phyloP scores from a whole-genome alignment of 1,139 yeast species.

The Kluyveromyces sp. region DNA sequence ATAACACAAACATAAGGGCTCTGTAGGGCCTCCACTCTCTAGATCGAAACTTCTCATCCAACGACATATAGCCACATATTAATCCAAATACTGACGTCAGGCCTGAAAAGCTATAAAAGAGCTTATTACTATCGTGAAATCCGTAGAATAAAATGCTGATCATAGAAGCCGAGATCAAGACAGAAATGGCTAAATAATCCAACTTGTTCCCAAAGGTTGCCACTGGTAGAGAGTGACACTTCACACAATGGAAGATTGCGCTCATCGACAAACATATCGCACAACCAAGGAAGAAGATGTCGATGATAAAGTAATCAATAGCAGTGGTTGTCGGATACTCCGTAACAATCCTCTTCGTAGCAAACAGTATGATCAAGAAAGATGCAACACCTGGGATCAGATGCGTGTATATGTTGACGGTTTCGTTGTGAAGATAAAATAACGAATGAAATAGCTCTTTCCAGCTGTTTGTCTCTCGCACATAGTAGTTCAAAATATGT shows the following conservation, averaged over 20 bases:
- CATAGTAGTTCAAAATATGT: slow-evolving; percentile 66
- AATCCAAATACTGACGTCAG: slow-evolving; percentile 52
- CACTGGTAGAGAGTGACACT: slow-evolving; percentile 62
- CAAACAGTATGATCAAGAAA: slow-evolving; percentile 25
- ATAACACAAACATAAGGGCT: slow-evolving; percentile 69
- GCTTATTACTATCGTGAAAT: slow-evolving; percentile 43
- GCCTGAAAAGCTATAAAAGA: slow-evolving; percentile 40
- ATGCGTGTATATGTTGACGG: slow-evolving; percentile 78
- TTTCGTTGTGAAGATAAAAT: slow-evolving; percentile 71
- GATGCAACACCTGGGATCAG: slow-evolving; percentile 55
- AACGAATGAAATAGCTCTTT: slow-evolving; percentile 48
- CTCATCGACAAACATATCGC: slow-evolving; percentile 62
- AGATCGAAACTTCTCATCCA: slow-evolving; percentile 58
- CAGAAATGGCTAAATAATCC: slow-evolving; percentile 82
- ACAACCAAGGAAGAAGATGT: slow-evolving; percentile 45
- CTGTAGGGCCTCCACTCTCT: slow-evolving; percentile 70
- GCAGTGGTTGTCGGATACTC: slow-evolving; percentile 40
- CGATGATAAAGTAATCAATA: slow-evolving; percentile 40
- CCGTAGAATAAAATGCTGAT: slow-evolving; percentile 66
- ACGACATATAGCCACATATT: slow-evolving; percentile 57
- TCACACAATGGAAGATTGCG: slow-evolving; percentile 69
- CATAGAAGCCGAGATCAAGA: slow-evolving; percentile 69
- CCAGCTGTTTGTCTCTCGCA: slow-evolving; percentile 57
- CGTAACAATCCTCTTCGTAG: slow-evolving; percentile 16
- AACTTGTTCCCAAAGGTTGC: slow-evolving; percentile 66